Base-by-base conservation (phyloP, 75 land plant genomes). In the Isoetes taiwanensis region DNA sequence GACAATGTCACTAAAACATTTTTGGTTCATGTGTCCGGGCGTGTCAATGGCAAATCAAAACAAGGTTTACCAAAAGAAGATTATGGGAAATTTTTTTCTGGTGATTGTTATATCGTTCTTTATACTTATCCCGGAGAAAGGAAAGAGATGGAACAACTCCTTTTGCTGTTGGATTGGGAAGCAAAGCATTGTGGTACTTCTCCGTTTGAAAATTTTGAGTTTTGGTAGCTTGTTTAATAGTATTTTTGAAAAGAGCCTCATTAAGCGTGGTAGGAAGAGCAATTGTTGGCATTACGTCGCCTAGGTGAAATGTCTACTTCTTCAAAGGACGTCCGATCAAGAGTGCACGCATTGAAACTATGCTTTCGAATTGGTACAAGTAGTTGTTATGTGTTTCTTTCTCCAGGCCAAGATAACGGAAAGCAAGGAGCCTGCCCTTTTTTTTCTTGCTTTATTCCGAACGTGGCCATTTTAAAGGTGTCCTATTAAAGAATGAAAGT, bases 371-470 rank as follows among this genome's bases (percentile, higher is more conserved):
- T n/a, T n/a, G n/a, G n/a, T n/a, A n/a, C n/a, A n/a, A n/a, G n/a
- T n/a, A n/a, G n/a, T n/a, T n/a, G n/a, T n/a, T n/a, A n/a, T n/a
- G n/a, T n/a, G n/a, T n/a, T n/a, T n/a, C n/a, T n/a, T n/a, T n/a
- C n/a, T n/a, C n/a, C n/a, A n/a, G n/a, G n/a, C n/a, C n/a, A n/a
- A n/a, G n/a, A n/a, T n/a, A n/a, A n/a, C n/a, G n/a, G n/a, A 94
- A 80, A 96, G 96, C 41, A 88, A 82, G 70, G 99, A 94, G 61
- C 90, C 99, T 33, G 72, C 96, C 52, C 88, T 88, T 54, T 94
- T n/a, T n/a, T n/a, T 94, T 63, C 37, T 94, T 71, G 90, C 84
- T 28, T 70, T 94, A 35, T 94, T 94, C 64, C 76, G 43, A 82
- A 82, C 54, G 75, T 94, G 84, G 63, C 80, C 54, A 63, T 87